phyloP scores from a whole-genome alignment of 148 eudicot species.

The Talinum fruticosum region DNA sequence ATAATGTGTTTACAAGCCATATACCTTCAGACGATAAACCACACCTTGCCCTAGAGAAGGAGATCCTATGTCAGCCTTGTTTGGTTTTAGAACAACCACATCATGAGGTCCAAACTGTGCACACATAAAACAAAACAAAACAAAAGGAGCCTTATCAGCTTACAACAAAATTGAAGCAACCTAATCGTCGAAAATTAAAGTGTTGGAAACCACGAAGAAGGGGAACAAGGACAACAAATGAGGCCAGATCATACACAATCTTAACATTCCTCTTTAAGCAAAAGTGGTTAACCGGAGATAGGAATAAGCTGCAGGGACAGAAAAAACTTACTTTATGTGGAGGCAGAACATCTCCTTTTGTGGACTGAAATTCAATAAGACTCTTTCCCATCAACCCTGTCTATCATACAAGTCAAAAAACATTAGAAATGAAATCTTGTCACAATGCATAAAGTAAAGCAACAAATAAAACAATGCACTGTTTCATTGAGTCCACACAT shows the following conservation, averaged over 20 bases:
- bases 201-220: not conserved
- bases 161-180: conserved; percentile 1
- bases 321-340: conserved; percentile 67
- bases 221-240: not conserved
- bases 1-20: conserved; percentile 11
- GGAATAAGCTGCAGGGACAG: not conserved
- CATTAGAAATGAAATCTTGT: not conserved
- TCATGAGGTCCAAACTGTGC: conserved; percentile 96
- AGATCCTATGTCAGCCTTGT: conserved; percentile 81
- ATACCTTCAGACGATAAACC: conserved; percentile 93
- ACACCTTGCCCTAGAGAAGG: conserved; percentile 94
- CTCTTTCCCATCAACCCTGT: conserved; percentile 89
- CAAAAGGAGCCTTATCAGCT: not conserved
- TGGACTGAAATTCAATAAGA: conserved; percentile 89
- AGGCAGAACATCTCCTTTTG: conserved; percentile 94
- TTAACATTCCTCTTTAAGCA: not conserved
- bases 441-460: conserved; percentile 3
- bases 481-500: no score
- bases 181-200: not conserved
- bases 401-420: conserved; percentile 30
- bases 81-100: conserved; percentile 83
- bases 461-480: not conserved
- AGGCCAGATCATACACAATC: no score
- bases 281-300: not conserved
- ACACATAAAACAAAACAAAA: not conserved